phyloP scores from a whole-genome alignment of 495 filamentous ascomycete genomes.

The Neurospora tetrasperma region DNA sequence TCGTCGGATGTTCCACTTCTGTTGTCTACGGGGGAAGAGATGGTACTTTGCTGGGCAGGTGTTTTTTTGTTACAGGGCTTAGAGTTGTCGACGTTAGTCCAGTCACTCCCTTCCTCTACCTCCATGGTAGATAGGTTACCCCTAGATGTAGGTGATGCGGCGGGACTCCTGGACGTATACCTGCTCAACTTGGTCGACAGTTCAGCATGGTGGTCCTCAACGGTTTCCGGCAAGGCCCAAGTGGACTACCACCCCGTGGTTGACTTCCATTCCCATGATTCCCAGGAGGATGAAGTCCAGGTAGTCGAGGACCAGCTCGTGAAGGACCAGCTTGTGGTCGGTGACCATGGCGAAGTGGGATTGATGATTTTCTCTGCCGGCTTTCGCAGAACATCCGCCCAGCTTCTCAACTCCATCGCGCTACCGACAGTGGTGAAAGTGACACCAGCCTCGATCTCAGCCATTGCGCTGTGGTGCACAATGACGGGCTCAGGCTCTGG shows the following conservation, averaged over 20 bases:
- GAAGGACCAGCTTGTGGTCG: background rate
- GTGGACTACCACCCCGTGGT: background rate
- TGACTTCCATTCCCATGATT: background rate
- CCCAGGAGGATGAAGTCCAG: background rate
- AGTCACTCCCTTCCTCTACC: background rate
- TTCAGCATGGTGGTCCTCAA: background rate
- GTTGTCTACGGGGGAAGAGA: background rate
- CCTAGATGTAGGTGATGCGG: accelerated
- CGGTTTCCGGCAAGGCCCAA: background rate
- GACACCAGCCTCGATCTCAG: background rate
- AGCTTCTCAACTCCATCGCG: background rate
- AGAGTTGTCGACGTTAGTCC: accelerated
- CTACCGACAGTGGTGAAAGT: background rate
- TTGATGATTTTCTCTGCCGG: background rate
- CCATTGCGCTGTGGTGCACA: background rate
- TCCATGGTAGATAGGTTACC: background rate
- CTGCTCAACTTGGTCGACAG: background rate
- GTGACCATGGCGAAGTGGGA: background rate
- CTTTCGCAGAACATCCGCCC: background rate
- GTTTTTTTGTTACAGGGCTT: background rate
- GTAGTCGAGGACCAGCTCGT: background rate
- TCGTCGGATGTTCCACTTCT: background rate
- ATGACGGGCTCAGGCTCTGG: background rate
- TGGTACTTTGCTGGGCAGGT: accelerated
- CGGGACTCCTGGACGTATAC: accelerated